Percentiles rank a stretch among this genome's conserved stretches.
phyloP scores from a whole-genome alignment of 352 stramenopile genomes.

The Globisporangium paddicum region DNA sequence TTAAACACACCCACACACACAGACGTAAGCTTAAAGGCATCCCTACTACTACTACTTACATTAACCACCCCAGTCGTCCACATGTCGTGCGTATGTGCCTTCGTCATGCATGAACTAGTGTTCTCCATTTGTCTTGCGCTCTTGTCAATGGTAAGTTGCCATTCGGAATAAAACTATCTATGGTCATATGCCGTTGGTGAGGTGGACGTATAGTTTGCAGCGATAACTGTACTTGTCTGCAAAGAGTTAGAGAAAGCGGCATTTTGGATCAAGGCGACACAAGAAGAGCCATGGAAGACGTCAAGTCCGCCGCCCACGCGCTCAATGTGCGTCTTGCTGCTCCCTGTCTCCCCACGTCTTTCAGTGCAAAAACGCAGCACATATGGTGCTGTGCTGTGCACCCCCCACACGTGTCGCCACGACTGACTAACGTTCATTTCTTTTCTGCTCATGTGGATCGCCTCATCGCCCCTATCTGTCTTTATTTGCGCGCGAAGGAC shows the following conservation, averaged over 20 bases:
- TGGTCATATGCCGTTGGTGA: background rate
- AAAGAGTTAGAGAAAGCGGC: background rate
- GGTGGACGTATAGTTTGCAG: background rate
- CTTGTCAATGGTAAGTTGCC: too few relatives aligned
- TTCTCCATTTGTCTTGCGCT: background rate
- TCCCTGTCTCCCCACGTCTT: background rate
- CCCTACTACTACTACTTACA: slow-evolving; percentile 9
- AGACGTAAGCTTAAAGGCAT: background rate
- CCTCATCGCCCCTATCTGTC: background rate
- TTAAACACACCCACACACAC: slow-evolving; percentile 41
- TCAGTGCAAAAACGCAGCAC: background rate
- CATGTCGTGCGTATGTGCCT: background rate
- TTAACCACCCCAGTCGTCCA: background rate
- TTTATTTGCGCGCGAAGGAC: slow-evolving; percentile 29
- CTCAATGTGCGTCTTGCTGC: slow-evolving; percentile 32
- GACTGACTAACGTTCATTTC: background rate
- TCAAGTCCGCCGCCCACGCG: slow-evolving; percentile 35
- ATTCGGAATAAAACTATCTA: background rate
- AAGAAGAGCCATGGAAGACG: slow-evolving; percentile 28
- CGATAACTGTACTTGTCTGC: background rate
- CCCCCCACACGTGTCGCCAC: background rate
- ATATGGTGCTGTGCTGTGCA: background rate
- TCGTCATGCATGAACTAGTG: background rate
- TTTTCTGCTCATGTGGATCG: background rate
- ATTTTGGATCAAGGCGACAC: background rate